These are phyloP conservation scores for Botrytis fabae DNA, from an alignment of 2,329 filamentous ascomycete species.

Conservation along the genomic window DNA sequence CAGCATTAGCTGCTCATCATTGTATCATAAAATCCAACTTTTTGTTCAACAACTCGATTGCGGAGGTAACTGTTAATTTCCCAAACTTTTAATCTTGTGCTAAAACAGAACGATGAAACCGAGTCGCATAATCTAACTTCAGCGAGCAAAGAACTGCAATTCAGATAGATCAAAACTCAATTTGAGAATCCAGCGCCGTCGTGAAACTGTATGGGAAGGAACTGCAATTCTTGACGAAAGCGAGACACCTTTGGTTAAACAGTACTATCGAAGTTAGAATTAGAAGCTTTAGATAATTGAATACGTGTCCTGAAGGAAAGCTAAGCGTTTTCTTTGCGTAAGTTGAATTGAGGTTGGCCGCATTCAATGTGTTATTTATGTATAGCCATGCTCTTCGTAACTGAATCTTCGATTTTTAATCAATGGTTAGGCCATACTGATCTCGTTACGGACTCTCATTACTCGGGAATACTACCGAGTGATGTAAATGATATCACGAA, in stretches of 20 bases:
- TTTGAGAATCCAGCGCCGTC: not conserved
- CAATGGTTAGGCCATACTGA: not conserved
- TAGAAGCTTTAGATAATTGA: not conserved
- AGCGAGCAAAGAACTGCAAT: not conserved
- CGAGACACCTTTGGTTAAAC: not conserved
- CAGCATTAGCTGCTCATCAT: not conserved
- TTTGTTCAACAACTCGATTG: not conserved
- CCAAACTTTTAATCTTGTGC: not conserved
- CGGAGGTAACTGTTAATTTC: not conserved
- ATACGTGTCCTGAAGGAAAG: not conserved
- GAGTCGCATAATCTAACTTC: not conserved
- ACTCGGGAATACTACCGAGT: not conserved
- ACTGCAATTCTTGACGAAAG: not conserved
- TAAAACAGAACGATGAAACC: accelerated
- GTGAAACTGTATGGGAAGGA: not conserved
- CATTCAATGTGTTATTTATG: not conserved
- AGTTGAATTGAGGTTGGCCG: not conserved
- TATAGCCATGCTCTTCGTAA: not conserved
- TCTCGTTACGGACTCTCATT: not conserved
- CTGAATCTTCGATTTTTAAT: not conserved
- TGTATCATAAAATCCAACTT: not conserved
- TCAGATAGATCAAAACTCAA: not conserved
- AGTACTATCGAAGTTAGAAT: not conserved
- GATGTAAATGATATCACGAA: not conserved
- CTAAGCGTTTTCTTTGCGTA: not conserved